Conservation (phyloP, 305 asterid species). For the Fraxinus dipetala region DNA sequence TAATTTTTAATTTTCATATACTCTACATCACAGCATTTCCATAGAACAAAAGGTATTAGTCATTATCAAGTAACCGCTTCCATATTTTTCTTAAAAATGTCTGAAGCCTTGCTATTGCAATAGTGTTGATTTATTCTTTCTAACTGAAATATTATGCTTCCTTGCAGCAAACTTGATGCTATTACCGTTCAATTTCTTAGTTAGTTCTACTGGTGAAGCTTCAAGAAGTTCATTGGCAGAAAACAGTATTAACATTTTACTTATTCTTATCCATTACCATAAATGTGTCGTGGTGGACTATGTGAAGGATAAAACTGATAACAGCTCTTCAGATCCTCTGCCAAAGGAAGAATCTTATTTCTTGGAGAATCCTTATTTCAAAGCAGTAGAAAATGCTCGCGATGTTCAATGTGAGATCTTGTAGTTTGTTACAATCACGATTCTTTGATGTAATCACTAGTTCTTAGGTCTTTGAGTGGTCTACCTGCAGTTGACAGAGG, state of each 20-base stretch:
- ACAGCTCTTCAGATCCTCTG: constrained; percentile 44
- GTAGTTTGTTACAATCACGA: constrained; percentile 24
- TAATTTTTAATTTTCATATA: neutral
- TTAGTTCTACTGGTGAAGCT: constrained; percentile 68
- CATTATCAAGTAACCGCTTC: neutral
- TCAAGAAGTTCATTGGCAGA: constrained; percentile 75
- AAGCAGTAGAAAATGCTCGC: constrained; percentile 73
- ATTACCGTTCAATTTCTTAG: constrained; percentile 69
- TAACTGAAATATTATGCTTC: constrained; percentile 19
- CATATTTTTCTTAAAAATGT: neutral
- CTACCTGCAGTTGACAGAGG: constrained; percentile 47
- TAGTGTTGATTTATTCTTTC: constrained; percentile 7
- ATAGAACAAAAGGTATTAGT: neutral
- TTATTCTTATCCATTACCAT: constrained; percentile 67
- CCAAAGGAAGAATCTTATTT: constrained; percentile 58
- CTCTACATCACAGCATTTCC: neutral
- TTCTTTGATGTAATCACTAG: constrained; percentile 18
- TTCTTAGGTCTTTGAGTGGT: constrained; percentile 32
- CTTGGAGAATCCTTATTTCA: constrained; percentile 78
- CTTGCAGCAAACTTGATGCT: constrained; percentile 84
- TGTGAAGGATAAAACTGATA: constrained; percentile 49
- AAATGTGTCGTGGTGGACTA: constrained; percentile 54
- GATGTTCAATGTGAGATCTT: constrained; percentile 74
- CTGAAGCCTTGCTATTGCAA: neutral
- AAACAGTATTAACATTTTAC: constrained; percentile 72